Base-by-base conservation (phyloP, 805 yeast genomes). In the Kodamaea lidongshanica region DNA sequence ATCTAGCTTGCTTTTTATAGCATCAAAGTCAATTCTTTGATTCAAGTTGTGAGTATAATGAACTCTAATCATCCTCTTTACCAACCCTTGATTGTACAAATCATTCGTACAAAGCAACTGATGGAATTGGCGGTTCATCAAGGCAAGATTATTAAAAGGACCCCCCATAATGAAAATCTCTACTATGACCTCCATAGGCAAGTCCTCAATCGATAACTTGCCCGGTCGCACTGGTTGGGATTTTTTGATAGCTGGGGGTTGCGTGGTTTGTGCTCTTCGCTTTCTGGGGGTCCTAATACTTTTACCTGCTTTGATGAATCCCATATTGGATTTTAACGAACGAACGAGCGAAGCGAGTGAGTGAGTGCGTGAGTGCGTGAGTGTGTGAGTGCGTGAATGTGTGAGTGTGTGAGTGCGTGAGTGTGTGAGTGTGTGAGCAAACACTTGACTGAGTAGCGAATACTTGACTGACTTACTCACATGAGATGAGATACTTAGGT, bases 171-270 rank as follows among this genome's bases (percentile, higher is more conserved):
- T 42, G 41, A 67, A 64, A 7, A 73, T 58, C 23, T 44, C 44
- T 15, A 50, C 56, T 2, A 70, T 35, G 2, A 73, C 32, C 33
- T 72, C 76, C 3, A 45, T 31, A 1, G 78, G 77, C 8, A 72
- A 46, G 9, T 46, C 42, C 21, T 55, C 56, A 7, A 67, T 35
- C 15, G 23, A 16, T 17, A 29, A 25, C 10, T 21, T 28, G 11
- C 20, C 19, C 10, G 25, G 24, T 14, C n/a, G 27, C 4, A 22
- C 19, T 12, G 19, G 25, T 8, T 22, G 17, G 15, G 24, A 15
- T 9, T n/a, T 15, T 26, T 25, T 31, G 17, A 2, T 12, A 2
- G 19, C 7, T 19, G 16, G 28, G 16, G 19, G 28, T 10, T 13
- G 7, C 12, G 14, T 6, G 7, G 6, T 18, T 7, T 7, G 8